A percentile compares a stretch with the other conserved stretches of the same genome.
phyloP scores from a whole-genome alignment of 225 moss, liverwort and hornwort genomes.

The Lunularia cruciata region DNA sequence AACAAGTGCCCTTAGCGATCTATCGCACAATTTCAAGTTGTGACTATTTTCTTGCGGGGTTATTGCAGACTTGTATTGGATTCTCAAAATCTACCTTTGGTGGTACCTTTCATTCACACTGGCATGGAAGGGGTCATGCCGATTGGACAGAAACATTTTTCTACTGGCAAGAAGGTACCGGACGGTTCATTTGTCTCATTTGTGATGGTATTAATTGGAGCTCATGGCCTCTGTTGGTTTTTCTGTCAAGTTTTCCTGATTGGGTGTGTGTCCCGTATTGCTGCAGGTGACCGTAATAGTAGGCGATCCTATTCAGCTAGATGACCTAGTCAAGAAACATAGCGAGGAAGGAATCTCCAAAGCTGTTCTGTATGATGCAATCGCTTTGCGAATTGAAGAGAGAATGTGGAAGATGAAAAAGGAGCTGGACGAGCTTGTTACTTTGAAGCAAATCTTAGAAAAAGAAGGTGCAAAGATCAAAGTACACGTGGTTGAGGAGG shows the following conservation, averaged over 20 bases:
- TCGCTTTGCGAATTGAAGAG: slow-evolving; percentile 70
- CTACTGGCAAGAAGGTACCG: slow-evolving; percentile 67
- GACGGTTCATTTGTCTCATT: not conserved
- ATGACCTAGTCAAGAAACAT: slow-evolving; percentile 69
- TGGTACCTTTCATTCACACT: slow-evolving; percentile 83
- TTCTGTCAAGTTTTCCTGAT: not conserved
- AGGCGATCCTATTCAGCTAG: slow-evolving; percentile 82
- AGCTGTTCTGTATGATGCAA: slow-evolving; percentile 83
- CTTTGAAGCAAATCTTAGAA: slow-evolving; percentile 39
- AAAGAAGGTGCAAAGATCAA: slow-evolving; percentile 33
- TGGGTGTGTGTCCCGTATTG: not conserved
- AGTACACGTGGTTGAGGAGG: slow-evolving; percentile 54
- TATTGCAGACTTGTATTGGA: slow-evolving; percentile 74
- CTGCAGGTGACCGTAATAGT: slow-evolving; percentile 75
- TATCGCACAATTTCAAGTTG: not conserved
- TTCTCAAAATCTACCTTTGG: slow-evolving; percentile 65
- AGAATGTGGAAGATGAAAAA: slow-evolving; percentile 75
- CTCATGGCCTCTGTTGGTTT: not conserved
- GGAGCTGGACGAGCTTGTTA: slow-evolving; percentile 72
- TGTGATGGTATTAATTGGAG: not conserved
- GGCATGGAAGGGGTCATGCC: slow-evolving; percentile 98
- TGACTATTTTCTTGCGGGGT: not conserved
- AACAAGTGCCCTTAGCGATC: no score
- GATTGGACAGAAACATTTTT: slow-evolving; percentile 80
- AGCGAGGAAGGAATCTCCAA: slow-evolving; percentile 51